Conservation (phyloP, 768 basidiomycete species). For the Lactarius tabidus region DNA sequence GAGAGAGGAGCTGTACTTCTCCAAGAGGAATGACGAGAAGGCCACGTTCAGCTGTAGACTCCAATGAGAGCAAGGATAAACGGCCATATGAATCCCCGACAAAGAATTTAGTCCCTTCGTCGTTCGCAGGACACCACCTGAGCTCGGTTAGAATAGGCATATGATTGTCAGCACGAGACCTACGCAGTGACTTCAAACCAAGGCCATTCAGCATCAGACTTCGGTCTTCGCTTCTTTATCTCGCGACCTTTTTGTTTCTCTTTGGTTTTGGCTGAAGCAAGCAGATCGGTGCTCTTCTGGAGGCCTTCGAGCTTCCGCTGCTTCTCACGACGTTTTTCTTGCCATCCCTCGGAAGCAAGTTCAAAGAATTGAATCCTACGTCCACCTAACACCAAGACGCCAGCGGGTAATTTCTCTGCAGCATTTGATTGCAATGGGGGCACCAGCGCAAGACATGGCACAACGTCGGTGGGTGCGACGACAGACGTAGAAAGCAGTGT, state of each 20-base stretch:
- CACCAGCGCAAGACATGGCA: slow-evolving; percentile 32
- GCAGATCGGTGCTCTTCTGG: slow-evolving; percentile 44
- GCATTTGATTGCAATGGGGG: slow-evolving; percentile 33
- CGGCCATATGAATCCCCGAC: slow-evolving; percentile 71
- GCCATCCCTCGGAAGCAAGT: slow-evolving; percentile 42
- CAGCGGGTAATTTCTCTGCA: slow-evolving; percentile 46
- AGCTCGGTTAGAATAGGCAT: slow-evolving; percentile 5
- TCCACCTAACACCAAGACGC: slow-evolving; percentile 67
- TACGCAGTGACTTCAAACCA: slow-evolving; percentile 72
- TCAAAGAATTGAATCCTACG: slow-evolving; percentile 61
- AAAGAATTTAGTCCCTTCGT: slow-evolving; percentile 45
- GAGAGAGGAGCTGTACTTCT: slow-evolving; percentile 47
- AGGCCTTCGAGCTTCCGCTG: slow-evolving; percentile 48
- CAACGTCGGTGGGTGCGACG: slow-evolving; percentile 32
- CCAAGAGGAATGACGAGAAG: slow-evolving; percentile 63
- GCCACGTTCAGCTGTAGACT: slow-evolving; percentile 36
- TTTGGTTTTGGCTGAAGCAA: slow-evolving; percentile 44
- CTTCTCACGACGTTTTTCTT: slow-evolving; percentile 54
- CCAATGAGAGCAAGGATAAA: slow-evolving; percentile 59
- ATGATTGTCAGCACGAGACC: slow-evolving; percentile 28
- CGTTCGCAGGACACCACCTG: slow-evolving; percentile 53
- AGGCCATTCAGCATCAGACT: slow-evolving; percentile 63
- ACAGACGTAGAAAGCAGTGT: slow-evolving; percentile 49
- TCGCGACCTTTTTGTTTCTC: slow-evolving; percentile 57
- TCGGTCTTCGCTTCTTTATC: slow-evolving; percentile 49